Percentiles rank a stretch among this genome's conserved stretches.
These are phyloP conservation scores for Kockiozyma suomiensis DNA, from an alignment of 805 yeast species.

Conservation along the genomic window DNA sequence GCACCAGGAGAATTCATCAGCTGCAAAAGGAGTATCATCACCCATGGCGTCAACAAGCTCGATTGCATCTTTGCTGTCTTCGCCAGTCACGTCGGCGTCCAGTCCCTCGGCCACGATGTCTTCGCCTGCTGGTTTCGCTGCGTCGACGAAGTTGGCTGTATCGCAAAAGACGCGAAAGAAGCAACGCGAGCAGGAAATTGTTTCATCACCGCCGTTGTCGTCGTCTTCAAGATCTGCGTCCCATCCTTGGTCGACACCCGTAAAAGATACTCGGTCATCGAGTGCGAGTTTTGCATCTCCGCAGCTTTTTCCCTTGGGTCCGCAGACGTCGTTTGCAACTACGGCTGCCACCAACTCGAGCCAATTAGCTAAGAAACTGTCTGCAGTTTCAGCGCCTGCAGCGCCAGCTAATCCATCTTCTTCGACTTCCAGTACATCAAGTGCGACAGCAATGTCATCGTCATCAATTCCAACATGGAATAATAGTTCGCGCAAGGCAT, in stretches of 20 bases:
- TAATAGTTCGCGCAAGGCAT: neutral
- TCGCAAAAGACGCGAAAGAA: constrained; percentile 66
- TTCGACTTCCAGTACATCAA: neutral
- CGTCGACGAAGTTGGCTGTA: neutral
- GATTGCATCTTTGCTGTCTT: neutral
- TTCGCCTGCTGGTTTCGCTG: neutral
- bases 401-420: neutral
- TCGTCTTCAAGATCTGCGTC: constrained; percentile 1
- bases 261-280: neutral
- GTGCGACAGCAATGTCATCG: neutral
- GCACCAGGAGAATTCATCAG: neutral
- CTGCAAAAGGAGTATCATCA: neutral
- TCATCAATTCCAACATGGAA: neutral
- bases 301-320: constrained; percentile 22
- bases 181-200: constrained; percentile 39
- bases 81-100: neutral
- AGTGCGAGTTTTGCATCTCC: neutral
- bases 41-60: neutral
- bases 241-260: constrained; percentile 29
- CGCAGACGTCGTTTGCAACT: constrained; percentile 34
- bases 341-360: constrained; percentile 25
- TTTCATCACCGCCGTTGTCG: constrained; percentile 3
- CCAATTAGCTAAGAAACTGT: neutral
- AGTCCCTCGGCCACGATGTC: neutral
- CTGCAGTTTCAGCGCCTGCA: neutral